These are phyloP conservation scores for Picea abies DNA, from an alignment of 83 land plant species.

Conservation along the genomic window DNA sequence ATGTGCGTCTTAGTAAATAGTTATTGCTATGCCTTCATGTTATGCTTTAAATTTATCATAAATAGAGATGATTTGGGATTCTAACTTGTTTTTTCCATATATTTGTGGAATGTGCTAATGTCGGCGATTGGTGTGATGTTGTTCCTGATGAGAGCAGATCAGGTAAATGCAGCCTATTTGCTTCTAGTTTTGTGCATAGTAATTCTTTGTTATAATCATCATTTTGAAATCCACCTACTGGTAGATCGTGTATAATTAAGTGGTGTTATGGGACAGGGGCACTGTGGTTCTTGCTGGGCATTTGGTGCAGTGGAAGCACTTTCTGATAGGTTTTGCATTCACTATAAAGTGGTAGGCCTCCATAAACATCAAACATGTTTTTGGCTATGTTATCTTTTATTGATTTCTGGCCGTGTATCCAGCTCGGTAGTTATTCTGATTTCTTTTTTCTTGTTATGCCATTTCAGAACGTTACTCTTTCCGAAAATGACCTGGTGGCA, in stretches of 20 bases:
- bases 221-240: neutral
- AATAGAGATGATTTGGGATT: neutral
- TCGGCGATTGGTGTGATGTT: constrained; percentile 16
- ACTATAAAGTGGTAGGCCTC: constrained; percentile 59
- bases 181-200: neutral
- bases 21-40: too few relatives aligned
- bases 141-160: neutral
- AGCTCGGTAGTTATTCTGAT: neutral
- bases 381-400: neutral
- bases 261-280: constrained; percentile 53
- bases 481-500: constrained; percentile 89
- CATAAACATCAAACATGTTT: neutral
- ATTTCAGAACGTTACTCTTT: constrained; percentile 77
- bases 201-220: neutral
- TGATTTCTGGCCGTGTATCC: neutral
- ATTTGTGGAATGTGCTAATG: constrained; percentile 3
- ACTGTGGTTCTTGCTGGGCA: constrained; percentile 75
- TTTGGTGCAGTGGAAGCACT: too few relatives aligned
- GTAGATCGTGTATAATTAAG: too few relatives aligned
- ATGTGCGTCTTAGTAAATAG: too few relatives aligned
- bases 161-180: neutral
- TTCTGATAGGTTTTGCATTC: neutral
- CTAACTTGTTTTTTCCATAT: neutral
- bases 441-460: neutral
- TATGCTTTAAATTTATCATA: neutral